Percentiles rank a stretch among this genome's conserved stretches.
Conservation (phyloP, 2,329 filamentous ascomycete species). For the Penicillium sp. region DNA sequence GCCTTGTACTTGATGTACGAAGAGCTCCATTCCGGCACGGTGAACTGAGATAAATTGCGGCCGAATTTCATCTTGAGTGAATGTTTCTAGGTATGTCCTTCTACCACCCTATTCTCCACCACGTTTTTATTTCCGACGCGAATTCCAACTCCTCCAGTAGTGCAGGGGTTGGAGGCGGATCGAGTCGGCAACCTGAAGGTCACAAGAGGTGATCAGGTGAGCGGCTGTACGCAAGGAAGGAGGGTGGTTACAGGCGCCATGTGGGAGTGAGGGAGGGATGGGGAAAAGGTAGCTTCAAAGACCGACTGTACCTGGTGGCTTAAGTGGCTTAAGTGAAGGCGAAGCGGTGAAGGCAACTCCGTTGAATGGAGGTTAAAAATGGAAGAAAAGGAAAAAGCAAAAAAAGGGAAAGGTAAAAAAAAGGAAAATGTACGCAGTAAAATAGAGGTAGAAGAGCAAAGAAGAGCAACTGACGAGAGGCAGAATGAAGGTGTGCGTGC, state of each 20-base stretch:
- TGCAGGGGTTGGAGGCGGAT: slow-evolving; percentile 1
- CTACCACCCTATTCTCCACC: background rate
- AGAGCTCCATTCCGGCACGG: slow-evolving; percentile 49
- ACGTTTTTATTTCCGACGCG: background rate
- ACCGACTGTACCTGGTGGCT: slow-evolving; percentile 10
- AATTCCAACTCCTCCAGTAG: background rate
- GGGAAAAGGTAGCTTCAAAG: background rate
- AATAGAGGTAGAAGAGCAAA: background rate
- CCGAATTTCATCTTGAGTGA: slow-evolving; percentile 47
- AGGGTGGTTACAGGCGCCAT: slow-evolving; percentile 15
- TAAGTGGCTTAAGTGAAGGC: background rate
- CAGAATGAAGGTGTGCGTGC: slow-evolving; percentile 16
- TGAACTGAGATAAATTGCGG: slow-evolving; percentile 46
- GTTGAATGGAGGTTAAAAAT: background rate
- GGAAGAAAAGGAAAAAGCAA: background rate
- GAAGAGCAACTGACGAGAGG: slow-evolving; percentile 3
- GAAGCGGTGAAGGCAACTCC: background rate
- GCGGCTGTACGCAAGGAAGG: slow-evolving; percentile 18
- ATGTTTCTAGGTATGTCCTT: background rate
- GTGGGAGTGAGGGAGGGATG: slow-evolving; percentile 1
- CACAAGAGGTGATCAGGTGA: slow-evolving; percentile 22
- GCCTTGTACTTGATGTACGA: slow-evolving; percentile 51
- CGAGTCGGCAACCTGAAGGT: slow-evolving; percentile 13
- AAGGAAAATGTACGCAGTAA: background rate
- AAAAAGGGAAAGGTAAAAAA: background rate